These are phyloP conservation scores for Pinguiococcus pyrenoidosus DNA, from an alignment of 108 stramenopile species.

Conservation along the genomic window DNA sequence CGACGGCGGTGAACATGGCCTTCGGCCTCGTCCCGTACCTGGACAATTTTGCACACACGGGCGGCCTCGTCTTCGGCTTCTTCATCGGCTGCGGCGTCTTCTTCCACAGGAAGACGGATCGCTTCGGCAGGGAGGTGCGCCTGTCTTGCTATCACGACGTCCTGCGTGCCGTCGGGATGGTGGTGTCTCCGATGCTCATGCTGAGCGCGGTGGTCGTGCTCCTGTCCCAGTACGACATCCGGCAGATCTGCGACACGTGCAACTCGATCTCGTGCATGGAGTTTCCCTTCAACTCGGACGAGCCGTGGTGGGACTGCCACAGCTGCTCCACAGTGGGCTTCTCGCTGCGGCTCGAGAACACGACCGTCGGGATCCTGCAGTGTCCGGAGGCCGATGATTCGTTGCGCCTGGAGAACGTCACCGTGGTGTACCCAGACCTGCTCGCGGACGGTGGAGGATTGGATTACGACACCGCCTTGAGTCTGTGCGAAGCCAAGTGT, in stretches of 20 bases:
- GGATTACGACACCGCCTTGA: too few species aligned
- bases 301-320: constrained; percentile 9
- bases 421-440: too few species aligned
- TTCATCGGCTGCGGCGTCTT: too few species aligned
- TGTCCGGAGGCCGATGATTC: too few species aligned
- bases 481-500: too few species aligned
- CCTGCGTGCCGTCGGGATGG: constrained; percentile 1
- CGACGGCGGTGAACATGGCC: neutral
- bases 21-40: constrained; percentile 13
- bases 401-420: too few species aligned
- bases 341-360: too few species aligned
- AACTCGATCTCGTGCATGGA: constrained; percentile 9
- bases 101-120: too few species aligned
- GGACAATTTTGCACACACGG: constrained; percentile 17
- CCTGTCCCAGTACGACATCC: constrained; percentile 1
- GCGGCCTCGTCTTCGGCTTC: constrained; percentile 10
- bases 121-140: neutral
- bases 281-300: constrained; percentile 1
- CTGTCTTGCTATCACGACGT: constrained; percentile 5
- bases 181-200: neutral
- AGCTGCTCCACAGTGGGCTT: too few species aligned
- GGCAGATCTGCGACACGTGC: constrained; percentile 7
- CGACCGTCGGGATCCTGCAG: too few species aligned
- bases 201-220: neutral
- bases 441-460: too few species aligned